Base-by-base conservation (phyloP, 768 basidiomycete species). In the Hemileccinum rubropunctum region DNA sequence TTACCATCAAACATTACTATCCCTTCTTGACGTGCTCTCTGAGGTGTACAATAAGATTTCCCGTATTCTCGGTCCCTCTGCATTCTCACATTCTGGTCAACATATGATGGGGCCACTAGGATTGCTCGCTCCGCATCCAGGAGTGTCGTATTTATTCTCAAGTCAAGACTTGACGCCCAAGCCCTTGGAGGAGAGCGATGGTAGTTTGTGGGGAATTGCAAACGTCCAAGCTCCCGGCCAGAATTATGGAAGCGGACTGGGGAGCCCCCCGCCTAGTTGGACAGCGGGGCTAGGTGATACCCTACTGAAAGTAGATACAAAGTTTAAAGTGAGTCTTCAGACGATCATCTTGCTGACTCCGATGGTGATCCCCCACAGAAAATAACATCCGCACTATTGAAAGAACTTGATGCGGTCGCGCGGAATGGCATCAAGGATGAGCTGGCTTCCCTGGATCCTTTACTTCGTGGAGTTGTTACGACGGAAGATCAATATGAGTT, bases 41-140 rank as follows among this genome's bases (percentile, higher is more conserved):
- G 91, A 93, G 62, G 82, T 91, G 27, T 95, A 95, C 73, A 84
- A 88, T 69, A 92, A 91, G 68, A 86, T 95, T 35, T 80, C 80
- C 9, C 83, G 83, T 61, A 80, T 91, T 45, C 82, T 95, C 20
- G 91, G 91, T 0, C 86, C 91, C 4, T 90, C 89, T 0, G 84
- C 86, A 0, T 85, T 91, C 61, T 76, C 84, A 6, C 78, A 81
- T 54, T 71, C 81, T 15, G 82, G 82, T 47, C 78, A 86, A 45
- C 84, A 87, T 71, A 88, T 86, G 82, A 85, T 87, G 53, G 79
- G 79, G 3, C 86, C 88, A 13, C 73, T 91, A 13, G 88, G 88
- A 14, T 69, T 83, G 12, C 77, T 91, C 27, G 78, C 86, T 6
- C 88, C 89, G 2, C 85, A 89, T 61, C 89, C 89, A 3, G 89